Percentiles rank a stretch among this genome's conserved stretches.
Evolutionary conservation across 352 stramenopile species (phyloP).

Genomic region (Phytopythium boreale): DNA sequence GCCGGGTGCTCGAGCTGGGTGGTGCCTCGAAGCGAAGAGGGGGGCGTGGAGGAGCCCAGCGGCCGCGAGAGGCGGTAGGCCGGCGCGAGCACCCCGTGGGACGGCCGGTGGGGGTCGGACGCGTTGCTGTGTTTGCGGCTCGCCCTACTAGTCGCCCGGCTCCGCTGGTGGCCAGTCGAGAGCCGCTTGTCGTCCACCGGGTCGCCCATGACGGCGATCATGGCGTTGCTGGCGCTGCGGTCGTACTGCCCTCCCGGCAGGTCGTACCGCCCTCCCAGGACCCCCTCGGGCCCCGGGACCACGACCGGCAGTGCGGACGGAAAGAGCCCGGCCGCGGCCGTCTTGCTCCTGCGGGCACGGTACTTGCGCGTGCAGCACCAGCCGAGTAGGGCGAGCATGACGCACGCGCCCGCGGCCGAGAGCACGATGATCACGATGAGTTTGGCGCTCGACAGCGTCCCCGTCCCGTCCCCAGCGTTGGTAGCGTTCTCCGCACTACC

Average conservation of each 20-base stretch:
- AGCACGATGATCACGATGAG: conserved; percentile 17
- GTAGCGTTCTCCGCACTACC: not conserved
- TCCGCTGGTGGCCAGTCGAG: no score
- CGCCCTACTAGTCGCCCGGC: no score
- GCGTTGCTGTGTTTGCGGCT: no score
- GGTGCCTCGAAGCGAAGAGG: not conserved
- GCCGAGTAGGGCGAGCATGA: conserved; percentile 27
- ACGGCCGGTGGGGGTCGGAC: no score
- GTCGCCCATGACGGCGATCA: conserved; percentile 6
- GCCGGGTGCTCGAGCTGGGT: not conserved
- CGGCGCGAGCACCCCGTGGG: not conserved
- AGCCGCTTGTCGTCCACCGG: not conserved
- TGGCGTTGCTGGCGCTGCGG: not conserved
- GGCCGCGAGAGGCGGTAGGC: conserved; percentile 1
- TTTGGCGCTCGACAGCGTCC: conserved; percentile 12
- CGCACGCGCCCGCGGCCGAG: conserved; percentile 13
- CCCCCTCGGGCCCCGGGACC: not conserved
- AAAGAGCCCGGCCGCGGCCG: no score
- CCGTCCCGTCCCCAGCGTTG: not conserved
- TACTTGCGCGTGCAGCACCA: conserved; percentile 15
- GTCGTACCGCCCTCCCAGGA: not conserved
- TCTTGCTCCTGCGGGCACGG: conserved; percentile 10
- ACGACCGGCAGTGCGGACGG: conserved; percentile 1
- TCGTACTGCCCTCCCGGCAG: not conserved
- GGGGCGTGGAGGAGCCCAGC: not conserved